A percentile compares a stretch with the other conserved stretches of the same genome.
Evolutionary conservation across 1,284 basidiomycete species (phyloP).

Genomic region (Cryptococcus hybrid): DNA sequence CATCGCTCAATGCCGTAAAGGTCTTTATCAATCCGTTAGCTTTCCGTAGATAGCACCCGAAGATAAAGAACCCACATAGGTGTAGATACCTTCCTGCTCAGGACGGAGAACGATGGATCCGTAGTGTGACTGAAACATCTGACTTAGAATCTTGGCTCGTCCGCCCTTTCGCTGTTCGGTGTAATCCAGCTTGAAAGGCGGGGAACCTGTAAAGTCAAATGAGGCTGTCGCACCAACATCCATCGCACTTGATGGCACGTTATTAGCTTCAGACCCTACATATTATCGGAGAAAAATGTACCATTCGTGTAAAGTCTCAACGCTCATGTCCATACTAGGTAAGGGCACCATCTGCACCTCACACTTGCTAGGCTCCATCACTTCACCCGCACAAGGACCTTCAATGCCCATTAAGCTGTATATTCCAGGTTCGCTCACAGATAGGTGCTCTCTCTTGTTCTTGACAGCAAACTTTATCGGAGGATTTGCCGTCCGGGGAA

Average conservation of each 20-base stretch:
- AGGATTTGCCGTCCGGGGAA: slow-evolving; percentile 10
- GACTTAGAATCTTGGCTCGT: slow-evolving; percentile 55
- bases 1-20: slow-evolving; percentile 77
- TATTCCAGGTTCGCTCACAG: slow-evolving; percentile 68
- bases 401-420: slow-evolving; percentile 72
- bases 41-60: neutral
- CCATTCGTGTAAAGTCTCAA: slow-evolving; percentile 91
- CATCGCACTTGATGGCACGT: slow-evolving; percentile 66
- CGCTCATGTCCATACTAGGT: slow-evolving; percentile 79
- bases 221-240: slow-evolving; percentile 88
- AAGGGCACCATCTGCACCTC: slow-evolving; percentile 69
- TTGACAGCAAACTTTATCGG: slow-evolving; percentile 54
- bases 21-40: slow-evolving; percentile 39
- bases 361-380: slow-evolving; percentile 76
- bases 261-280: slow-evolving; percentile 4
- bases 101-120: slow-evolving; percentile 86
- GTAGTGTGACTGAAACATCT: slow-evolving; percentile 65
- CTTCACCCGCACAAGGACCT: slow-evolving; percentile 75
- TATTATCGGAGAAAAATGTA: slow-evolving; percentile 29
- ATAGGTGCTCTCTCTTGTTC: slow-evolving; percentile 53
- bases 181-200: slow-evolving; percentile 80
- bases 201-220: slow-evolving; percentile 82
- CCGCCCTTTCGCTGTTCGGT: slow-evolving; percentile 69
- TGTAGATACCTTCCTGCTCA: slow-evolving; percentile 76
- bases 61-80: slow-evolving; percentile 55